Percentiles rank a stretch among this genome's conserved stretches.
Conservation (phyloP, 2,329 filamentous ascomycete species). For the Venturia carpophila region DNA sequence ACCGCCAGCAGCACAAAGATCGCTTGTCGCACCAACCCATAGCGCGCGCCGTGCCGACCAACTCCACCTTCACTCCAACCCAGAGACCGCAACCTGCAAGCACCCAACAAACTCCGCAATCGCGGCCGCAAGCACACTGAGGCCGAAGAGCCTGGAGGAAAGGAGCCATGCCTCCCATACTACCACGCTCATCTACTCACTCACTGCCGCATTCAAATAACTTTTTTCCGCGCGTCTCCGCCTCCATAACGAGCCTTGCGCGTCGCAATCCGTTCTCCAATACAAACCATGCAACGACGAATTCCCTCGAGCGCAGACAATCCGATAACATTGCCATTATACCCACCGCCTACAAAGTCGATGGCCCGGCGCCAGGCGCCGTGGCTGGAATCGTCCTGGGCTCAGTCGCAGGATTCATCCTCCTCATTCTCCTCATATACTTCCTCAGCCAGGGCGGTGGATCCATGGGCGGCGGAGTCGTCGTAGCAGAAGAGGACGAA, state of each 20-base stretch:
- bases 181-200: background rate
- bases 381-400: constrained; percentile 54
- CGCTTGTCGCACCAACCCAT: background rate
- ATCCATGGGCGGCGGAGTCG: constrained; percentile 18
- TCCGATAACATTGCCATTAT: constrained; percentile 6
- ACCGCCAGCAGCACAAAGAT: background rate
- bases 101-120: background rate
- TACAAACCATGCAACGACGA: background rate
- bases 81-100: background rate
- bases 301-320: background rate
- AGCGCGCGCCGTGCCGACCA: background rate
- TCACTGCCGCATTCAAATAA: background rate
- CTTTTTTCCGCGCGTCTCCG: constrained; percentile 11
- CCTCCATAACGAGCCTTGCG: background rate
- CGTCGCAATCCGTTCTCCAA: constrained; percentile 4
- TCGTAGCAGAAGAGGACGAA: constrained; percentile 48
- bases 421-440: constrained; percentile 41
- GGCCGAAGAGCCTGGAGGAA: background rate
- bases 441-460: constrained; percentile 3
- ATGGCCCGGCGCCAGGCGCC: constrained; percentile 47
- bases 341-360: constrained; percentile 19
- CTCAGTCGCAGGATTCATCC: constrained; percentile 45
- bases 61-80: background rate
- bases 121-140: background rate
- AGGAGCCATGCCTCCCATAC: constrained; percentile 11